A percentile compares a stretch with the other conserved stretches of the same genome.
phyloP scores from a whole-genome alignment of 805 yeast species.

The Pichia paraexigua region DNA sequence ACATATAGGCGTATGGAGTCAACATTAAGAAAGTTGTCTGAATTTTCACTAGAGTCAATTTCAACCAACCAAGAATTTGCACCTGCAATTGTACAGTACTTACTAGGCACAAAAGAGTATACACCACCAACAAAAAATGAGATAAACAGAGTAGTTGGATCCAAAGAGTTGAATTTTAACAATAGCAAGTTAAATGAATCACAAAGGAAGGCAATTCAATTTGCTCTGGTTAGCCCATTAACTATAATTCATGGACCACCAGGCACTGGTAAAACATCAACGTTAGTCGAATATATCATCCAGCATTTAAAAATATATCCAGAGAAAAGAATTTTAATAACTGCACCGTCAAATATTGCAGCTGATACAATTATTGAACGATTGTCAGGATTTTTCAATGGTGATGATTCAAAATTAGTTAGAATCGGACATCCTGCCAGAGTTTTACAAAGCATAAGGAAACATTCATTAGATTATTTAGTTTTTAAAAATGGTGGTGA shows the following conservation, averaged over 20 bases:
- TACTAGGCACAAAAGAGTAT: slow-evolving; percentile 38
- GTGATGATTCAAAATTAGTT: slow-evolving; percentile 39
- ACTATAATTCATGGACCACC: slow-evolving; percentile 73
- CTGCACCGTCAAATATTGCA: slow-evolving; percentile 91
- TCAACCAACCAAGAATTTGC: slow-evolving; percentile 17
- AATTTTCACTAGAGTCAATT: slow-evolving; percentile 29
- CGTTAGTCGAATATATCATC: slow-evolving; percentile 71
- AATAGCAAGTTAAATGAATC: slow-evolving; percentile 52
- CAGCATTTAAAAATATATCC: slow-evolving; percentile 42
- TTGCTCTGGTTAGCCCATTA: slow-evolving; percentile 50
- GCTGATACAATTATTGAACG: slow-evolving; percentile 89
- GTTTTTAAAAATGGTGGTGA: slow-evolving; percentile 51
- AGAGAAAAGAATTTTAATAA: slow-evolving; percentile 55
- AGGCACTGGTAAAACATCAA: slow-evolving; percentile 80
- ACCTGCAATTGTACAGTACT: slow-evolving; percentile 32
- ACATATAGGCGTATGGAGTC: slow-evolving; percentile 75
- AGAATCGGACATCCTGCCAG: slow-evolving; percentile 95
- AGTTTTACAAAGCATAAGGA: slow-evolving; percentile 48
- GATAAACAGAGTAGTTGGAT: neutral
- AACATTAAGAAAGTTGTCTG: slow-evolving; percentile 59
- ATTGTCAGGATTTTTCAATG: slow-evolving; percentile 31
- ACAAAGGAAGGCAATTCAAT: slow-evolving; percentile 64
- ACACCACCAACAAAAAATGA: slow-evolving; percentile 18
- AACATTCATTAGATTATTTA: slow-evolving; percentile 71
- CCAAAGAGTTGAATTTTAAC: slow-evolving; percentile 22